Evolutionary conservation across 2,329 filamentous ascomycete species (phyloP).

Genomic region (Pseudogymnoascus sp.): DNA sequence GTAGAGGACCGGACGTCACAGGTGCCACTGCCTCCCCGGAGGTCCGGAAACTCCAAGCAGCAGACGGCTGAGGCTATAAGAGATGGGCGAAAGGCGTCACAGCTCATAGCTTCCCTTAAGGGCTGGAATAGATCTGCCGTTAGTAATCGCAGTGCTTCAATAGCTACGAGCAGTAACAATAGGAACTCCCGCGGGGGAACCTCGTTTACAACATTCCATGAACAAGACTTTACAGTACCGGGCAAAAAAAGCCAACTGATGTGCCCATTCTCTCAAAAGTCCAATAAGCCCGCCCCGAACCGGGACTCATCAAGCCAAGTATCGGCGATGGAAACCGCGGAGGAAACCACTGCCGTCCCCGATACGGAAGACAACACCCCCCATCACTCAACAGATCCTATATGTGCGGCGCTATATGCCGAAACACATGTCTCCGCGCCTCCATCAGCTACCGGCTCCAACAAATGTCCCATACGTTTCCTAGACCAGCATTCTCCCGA

Average conservation of each 20-base stretch:
- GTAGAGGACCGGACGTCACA: constrained; percentile 21
- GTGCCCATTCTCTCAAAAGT: constrained; percentile 60
- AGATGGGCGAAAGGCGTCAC: constrained; percentile 53
- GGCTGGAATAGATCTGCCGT: constrained; percentile 33
- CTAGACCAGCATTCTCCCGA: constrained; percentile 87
- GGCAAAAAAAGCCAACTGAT: constrained; percentile 71
- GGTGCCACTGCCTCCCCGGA: constrained; percentile 26
- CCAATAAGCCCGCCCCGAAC: constrained; percentile 15
- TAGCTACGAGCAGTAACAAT: constrained; percentile 28
- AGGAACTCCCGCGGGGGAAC: constrained; percentile 39
- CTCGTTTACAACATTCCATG: constrained; percentile 58
- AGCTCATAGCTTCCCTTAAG: constrained; percentile 42
- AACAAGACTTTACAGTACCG: constrained; percentile 83
- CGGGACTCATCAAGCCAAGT: constrained; percentile 20
- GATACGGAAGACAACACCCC: constrained; percentile 34
- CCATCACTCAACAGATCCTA: constrained; percentile 49
- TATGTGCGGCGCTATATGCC: constrained; percentile 56
- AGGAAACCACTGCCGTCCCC: constrained; percentile 15
- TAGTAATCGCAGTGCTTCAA: constrained; percentile 23
- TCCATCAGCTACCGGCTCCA: constrained; percentile 42
- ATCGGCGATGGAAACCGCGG: constrained; percentile 18
- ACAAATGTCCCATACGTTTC: constrained; percentile 86
- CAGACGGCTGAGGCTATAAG: constrained; percentile 56
- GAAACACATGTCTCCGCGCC: constrained; percentile 41
- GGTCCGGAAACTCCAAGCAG: constrained; percentile 36